Base-by-base conservation (phyloP, 2,329 filamentous ascomycete species). In the Ophiostoma triangulosporum region DNA sequence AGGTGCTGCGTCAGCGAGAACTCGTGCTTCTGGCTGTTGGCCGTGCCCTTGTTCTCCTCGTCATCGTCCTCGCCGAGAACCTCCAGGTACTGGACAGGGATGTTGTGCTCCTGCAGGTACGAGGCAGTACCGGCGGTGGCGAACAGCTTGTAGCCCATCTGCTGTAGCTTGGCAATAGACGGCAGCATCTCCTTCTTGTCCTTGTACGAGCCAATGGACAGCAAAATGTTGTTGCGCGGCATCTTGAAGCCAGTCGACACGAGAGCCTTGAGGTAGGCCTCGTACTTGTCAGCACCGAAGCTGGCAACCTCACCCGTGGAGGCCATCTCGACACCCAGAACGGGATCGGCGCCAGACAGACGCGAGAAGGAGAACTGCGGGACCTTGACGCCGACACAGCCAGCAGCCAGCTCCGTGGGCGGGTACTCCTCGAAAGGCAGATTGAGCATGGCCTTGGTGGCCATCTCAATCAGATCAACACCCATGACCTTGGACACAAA, bases 401-500 rank as follows among this genome's bases (percentile, higher is more conserved):
- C 80, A 12, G 84, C 76, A 4, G 85, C 79, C 49, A 96, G 78
- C 54, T 79, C 82, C 56, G 84, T 78, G 7, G 82, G 76, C 48
- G 93, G 91, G 64, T 97, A 97, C 61, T 84, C 86, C 53, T 78
- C 71, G 59, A 97, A 83, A 3, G 88, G 86, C 63, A 88, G 74
- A 46, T 84, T 85, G 72, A 93, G 88, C 70, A 97, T 97, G 15
- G 91, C 91, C 74, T 94, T 95, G 61, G 93, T 97, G 27, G 93
- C 93, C 88, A 98, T 89, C 73, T 96, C 91, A 60, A 98, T 96
- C 58, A 98, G 76, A 65, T 98, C 91, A 51, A 96, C 87, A 51
- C 90, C 90, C 88, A 95, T 97, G 60, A 95, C 88, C 75, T 98
- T 98, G 59, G 90, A 96, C 15, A 97, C 90, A 65, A 98, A 98